phyloP scores from a whole-genome alignment of 805 yeast genomes.

The Kuraishia cidri region DNA sequence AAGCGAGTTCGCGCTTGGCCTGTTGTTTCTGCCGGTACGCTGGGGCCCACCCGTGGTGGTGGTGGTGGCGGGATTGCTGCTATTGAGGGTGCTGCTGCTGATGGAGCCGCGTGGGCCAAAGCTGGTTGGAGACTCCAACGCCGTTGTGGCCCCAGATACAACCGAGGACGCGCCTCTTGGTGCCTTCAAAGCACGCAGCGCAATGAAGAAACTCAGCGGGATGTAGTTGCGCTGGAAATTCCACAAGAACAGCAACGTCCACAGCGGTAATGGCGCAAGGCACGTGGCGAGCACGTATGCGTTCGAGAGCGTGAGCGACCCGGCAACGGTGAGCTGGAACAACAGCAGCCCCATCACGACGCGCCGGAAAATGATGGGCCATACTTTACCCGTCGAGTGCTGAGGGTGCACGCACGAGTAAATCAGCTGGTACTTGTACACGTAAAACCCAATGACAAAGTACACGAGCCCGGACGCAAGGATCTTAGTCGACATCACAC shows the following conservation, averaged over 20 bases:
- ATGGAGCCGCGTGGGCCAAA: background rate
- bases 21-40: background rate
- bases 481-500: slow-evolving; percentile 84
- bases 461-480: slow-evolving; percentile 77
- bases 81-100: background rate
- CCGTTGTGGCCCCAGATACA: background rate
- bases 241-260: slow-evolving; percentile 60
- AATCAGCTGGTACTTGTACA: slow-evolving; percentile 82
- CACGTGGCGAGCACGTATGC: slow-evolving; percentile 70
- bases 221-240: slow-evolving; percentile 74
- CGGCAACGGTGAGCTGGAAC: slow-evolving; percentile 90
- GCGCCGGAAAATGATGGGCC: slow-evolving; percentile 86
- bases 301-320: slow-evolving; percentile 68
- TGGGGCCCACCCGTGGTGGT: background rate
- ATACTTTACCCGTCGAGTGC: slow-evolving; percentile 92
- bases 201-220: slow-evolving; percentile 80
- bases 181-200: slow-evolving; percentile 68
- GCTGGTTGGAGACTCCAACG: no score
- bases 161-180: slow-evolving; percentile 17
- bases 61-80: background rate
- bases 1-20: background rate
- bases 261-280: slow-evolving; percentile 68
- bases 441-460: slow-evolving; percentile 78
- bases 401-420: slow-evolving; percentile 93
- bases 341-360: slow-evolving; percentile 71